Evolutionary conservation across 768 basidiomycete genomes (phyloP).

Genomic region (Leucocoprinus sp.): DNA sequence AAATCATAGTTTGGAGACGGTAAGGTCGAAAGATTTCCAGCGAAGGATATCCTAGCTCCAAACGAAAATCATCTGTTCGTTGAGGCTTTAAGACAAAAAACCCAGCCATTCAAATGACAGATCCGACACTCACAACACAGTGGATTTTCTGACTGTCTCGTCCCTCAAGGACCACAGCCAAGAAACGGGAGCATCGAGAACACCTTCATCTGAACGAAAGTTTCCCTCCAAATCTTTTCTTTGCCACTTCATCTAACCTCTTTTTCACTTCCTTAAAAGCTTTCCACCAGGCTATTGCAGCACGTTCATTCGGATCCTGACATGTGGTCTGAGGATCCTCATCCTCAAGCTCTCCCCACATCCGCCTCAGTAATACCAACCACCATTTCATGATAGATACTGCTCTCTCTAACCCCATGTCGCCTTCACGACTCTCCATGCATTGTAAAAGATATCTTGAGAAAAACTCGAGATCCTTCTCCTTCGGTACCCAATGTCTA

Average conservation of each 20-base stretch:
- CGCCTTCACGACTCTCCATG: slow-evolving; percentile 47
- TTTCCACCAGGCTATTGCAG: slow-evolving; percentile 64
- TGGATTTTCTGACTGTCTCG: too few relatives aligned
- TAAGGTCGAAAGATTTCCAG: too few relatives aligned
- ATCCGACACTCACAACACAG: too few relatives aligned
- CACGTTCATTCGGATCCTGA: slow-evolving; percentile 33
- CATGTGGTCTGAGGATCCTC: slow-evolving; percentile 26
- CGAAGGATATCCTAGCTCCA: too few relatives aligned
- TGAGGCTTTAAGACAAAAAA: too few relatives aligned
- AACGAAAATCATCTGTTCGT: too few relatives aligned
- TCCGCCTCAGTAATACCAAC: slow-evolving; percentile 57
- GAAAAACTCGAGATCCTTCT: slow-evolving; percentile 70
- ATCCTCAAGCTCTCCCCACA: slow-evolving; percentile 53
- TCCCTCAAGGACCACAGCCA: too few relatives aligned
- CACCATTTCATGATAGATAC: slow-evolving; percentile 76
- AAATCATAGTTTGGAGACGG: too few relatives aligned
- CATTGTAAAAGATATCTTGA: slow-evolving; percentile 62
- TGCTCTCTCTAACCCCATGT: slow-evolving; percentile 59
- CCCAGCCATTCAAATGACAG: too few relatives aligned
- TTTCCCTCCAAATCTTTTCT: slow-evolving; percentile 65
- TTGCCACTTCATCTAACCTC: slow-evolving; percentile 55
- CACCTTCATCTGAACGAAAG: slow-evolving; percentile 46
- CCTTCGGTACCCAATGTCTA: slow-evolving; percentile 52
- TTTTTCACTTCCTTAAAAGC: slow-evolving; percentile 64
- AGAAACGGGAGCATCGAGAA: slow-evolving; percentile 13